These are phyloP conservation scores for Eucalyptus leucophloia DNA, from an alignment of 345 rosid species.

Conservation along the genomic window DNA sequence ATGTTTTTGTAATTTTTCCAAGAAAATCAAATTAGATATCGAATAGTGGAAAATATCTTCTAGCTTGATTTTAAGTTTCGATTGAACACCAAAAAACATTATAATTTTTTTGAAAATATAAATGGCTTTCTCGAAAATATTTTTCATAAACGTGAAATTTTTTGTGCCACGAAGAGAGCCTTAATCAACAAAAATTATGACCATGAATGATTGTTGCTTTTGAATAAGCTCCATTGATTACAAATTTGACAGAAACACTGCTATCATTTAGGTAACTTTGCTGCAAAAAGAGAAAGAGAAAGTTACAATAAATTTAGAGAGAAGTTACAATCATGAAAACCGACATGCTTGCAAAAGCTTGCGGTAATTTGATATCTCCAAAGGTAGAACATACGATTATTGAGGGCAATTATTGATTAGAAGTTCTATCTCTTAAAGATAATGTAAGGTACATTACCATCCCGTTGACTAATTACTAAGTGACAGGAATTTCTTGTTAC, in stretches of 20 bases:
- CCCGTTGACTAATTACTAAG: background rate
- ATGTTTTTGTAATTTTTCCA: too few relatives aligned
- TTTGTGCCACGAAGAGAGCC: too few relatives aligned
- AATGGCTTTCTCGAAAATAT: too few relatives aligned
- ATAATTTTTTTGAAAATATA: too few relatives aligned
- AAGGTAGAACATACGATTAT: background rate
- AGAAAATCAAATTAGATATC: too few relatives aligned
- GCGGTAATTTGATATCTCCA: background rate
- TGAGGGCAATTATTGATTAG: background rate
- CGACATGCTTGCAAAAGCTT: background rate
- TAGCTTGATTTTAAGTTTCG: too few relatives aligned
- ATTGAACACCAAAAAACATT: accelerated
- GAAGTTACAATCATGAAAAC: background rate
- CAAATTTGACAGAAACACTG: background rate
- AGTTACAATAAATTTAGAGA: background rate
- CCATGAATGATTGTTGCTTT: background rate
- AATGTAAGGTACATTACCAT: background rate
- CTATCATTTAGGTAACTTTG: background rate
- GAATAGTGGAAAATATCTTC: too few relatives aligned
- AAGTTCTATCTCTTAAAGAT: background rate
- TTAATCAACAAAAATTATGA: too few relatives aligned
- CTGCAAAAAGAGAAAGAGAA: background rate
- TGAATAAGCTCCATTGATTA: background rate
- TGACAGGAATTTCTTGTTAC: background rate
- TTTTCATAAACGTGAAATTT: too few relatives aligned